These are phyloP conservation scores for Biscogniauxia marginata DNA, from an alignment of 2,329 filamentous ascomycete genomes.

Conservation along the genomic window DNA sequence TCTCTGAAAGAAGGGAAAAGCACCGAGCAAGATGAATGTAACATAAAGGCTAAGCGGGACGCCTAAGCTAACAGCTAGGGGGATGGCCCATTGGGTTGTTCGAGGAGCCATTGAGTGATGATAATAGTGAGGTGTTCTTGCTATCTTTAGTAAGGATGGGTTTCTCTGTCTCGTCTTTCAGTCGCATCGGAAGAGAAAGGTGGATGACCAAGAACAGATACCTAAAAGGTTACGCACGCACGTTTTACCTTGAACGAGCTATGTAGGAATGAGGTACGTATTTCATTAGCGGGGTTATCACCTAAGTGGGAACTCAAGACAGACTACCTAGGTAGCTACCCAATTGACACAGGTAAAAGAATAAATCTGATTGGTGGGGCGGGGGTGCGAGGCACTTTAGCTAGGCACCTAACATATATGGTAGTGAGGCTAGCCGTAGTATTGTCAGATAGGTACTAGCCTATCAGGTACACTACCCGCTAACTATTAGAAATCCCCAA, in stretches of 20 bases:
- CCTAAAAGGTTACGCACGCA: too few species aligned
- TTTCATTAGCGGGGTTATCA: too few species aligned
- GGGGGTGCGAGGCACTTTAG: neutral
- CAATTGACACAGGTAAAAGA: too few species aligned
- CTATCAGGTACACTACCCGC: neutral
- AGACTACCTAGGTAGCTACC: too few species aligned
- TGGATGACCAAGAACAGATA: too few species aligned
- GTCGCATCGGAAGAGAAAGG: too few species aligned
- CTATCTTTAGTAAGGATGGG: too few species aligned
- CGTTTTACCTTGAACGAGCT: too few species aligned
- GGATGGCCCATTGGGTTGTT: conserved; percentile 33
- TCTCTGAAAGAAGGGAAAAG: conserved; percentile 72
- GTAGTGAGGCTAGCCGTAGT: neutral
- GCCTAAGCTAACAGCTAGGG: conserved; percentile 52
- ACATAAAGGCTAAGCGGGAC: conserved; percentile 65
- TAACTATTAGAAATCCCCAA: neutral
- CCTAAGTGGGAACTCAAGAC: too few species aligned
- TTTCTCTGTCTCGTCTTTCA: too few species aligned
- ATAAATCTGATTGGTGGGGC: neutral
- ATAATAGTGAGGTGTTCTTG: neutral
- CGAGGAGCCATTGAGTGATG: conserved; percentile 27
- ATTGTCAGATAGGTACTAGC: neutral
- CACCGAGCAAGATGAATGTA: conserved; percentile 61
- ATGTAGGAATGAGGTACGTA: too few species aligned
- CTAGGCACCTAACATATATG: too few species aligned